These are phyloP conservation scores for Schwanniomyces occidentalis DNA, from an alignment of 805 yeast species.

Conservation along the genomic window DNA sequence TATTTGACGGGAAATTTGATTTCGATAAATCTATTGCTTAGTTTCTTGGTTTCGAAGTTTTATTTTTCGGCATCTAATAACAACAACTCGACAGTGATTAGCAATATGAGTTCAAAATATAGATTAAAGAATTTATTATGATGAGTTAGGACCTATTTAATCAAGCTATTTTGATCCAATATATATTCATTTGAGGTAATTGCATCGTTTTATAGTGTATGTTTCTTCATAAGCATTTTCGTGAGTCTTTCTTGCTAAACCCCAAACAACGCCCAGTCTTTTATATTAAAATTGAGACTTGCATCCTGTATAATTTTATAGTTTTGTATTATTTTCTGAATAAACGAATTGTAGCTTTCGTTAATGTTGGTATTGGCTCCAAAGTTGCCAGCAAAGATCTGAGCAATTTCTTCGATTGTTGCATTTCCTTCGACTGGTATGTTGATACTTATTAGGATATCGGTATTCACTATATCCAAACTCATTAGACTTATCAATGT, in stretches of 20 bases:
- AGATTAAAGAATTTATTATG: background rate
- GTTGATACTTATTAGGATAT: constrained; percentile 60
- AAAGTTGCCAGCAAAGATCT: background rate
- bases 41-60: background rate
- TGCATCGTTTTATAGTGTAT: background rate
- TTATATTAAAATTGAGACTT: constrained; percentile 34
- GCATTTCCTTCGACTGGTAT: constrained; percentile 40
- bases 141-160: background rate
- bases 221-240: background rate
- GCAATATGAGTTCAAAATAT: background rate
- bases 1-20: constrained; percentile 17
- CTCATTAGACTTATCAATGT: constrained; percentile 61
- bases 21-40: constrained; percentile 4
- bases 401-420: constrained; percentile 8
- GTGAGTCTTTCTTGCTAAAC: background rate
- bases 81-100: background rate
- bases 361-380: background rate
- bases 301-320: constrained; percentile 26
- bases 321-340: constrained; percentile 10
- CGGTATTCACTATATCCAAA: constrained; percentile 52
- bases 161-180: too few species aligned
- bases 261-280: constrained; percentile 50
- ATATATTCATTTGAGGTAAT: too few species aligned
- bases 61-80: background rate
- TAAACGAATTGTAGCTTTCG: background rate